Conservation (phyloP, 306 rosid species). For the Pterocarpus santalinus region DNA sequence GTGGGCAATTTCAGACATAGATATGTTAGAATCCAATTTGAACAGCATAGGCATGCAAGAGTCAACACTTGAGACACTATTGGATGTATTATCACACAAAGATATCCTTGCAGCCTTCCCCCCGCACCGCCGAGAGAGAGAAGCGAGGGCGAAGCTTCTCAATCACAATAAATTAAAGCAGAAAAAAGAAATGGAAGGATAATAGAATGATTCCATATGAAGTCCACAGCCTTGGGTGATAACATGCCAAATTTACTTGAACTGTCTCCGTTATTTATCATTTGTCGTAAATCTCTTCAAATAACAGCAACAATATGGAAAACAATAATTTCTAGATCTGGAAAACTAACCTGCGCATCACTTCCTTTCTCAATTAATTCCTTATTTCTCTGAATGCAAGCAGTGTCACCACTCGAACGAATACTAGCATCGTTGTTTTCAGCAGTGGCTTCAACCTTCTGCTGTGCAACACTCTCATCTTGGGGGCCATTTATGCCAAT, state of each 20-base stretch:
- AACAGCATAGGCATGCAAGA: neutral
- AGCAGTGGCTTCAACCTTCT: slow-evolving; percentile 77
- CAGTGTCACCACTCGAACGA: slow-evolving; percentile 69
- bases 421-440: slow-evolving; percentile 82
- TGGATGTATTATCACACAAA: neutral
- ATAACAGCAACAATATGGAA: slow-evolving; percentile 21
- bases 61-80: slow-evolving; percentile 8
- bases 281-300: slow-evolving; percentile 28
- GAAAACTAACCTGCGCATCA: slow-evolving; percentile 85
- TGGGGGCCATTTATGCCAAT: slow-evolving; percentile 54
- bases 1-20: slow-evolving; percentile 15
- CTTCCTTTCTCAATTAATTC: slow-evolving; percentile 83
- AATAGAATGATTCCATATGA: neutral
- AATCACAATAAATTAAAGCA: neutral
- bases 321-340: slow-evolving; percentile 5
- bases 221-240: neutral
- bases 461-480: slow-evolving; percentile 70
- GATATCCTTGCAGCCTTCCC: slow-evolving; percentile 6
- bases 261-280: neutral
- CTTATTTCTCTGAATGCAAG: slow-evolving; percentile 64
- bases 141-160: too few relatives aligned
- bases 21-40: neutral
- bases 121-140: too few relatives aligned
- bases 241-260: slow-evolving; percentile 28
- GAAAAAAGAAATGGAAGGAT: neutral